Evolutionary conservation across 768 basidiomycete genomes (phyloP), one percentile per base, ranked within the genome.

Genomic region (Botryobasidium botryosum): DNA sequence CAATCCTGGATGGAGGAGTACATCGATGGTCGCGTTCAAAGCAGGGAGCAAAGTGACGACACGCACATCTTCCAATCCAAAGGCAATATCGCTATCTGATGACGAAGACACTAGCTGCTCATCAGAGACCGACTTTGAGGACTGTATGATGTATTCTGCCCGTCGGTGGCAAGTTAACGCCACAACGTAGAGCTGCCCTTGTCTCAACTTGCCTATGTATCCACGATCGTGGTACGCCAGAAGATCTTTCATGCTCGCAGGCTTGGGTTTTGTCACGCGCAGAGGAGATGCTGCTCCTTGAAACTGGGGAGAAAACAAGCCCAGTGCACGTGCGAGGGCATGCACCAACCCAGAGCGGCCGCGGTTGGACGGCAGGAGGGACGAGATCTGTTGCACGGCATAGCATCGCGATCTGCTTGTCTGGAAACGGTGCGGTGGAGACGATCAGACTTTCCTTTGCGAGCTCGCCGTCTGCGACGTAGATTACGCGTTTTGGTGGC

Each of bases 341-440:
- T 83, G 79, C 2, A 82, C 78, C 0, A 81, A 50, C 2, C 70
- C 52, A 0, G 80, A 83, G 25, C 79, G 68, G 33, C 74, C 69
- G 45, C 55, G 68, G 53, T 84, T 84, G 1, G 57, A 55, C 0
- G 61, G 61, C 1, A 88, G 67, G 3, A 73, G 64, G 3, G 71
- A 72, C 2, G 69, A 67, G 23, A 63, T 55, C 68, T 71, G 37
- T n/a, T n/a, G n/a, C n/a, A n/a, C n/a, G n/a, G n/a, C n/a, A n/a
- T n/a, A n/a, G n/a, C n/a, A n/a, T n/a, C n/a, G n/a, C n/a, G n/a
- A n/a, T n/a, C n/a, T n/a, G n/a, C n/a, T n/a, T n/a, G n/a, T n/a
- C n/a, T n/a, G n/a, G n/a, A n/a, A n/a, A n/a, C n/a, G n/a, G n/a
- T n/a, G n/a, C n/a, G n/a, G n/a, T n/a, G n/a, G n/a, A n/a, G n/a